Evolutionary conservation across 768 basidiomycete genomes (phyloP), one percentile per base, ranked within the genome.

Genomic region (Boletus rubroflammeus): DNA sequence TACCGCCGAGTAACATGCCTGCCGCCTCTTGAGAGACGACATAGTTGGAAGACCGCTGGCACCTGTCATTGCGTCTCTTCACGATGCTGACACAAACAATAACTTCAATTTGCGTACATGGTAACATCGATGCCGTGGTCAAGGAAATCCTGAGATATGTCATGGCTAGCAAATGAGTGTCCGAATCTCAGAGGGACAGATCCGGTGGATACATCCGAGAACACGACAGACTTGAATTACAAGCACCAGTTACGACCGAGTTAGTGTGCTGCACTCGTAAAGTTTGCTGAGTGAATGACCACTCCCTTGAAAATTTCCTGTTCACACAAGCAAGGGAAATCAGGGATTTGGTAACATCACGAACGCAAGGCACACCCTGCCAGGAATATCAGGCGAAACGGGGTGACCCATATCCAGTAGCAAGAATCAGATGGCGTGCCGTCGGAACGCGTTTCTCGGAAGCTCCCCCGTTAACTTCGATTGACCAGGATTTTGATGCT

Each of bases 171-270:
- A 6, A 38, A 38, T 19, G 13, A 17, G n/a, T n/a, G 5, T 15
- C n/a, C 19, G 23, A 25, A 25, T 38, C 40, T 23, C 39, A 21
- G 29, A 38, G 29, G 23, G 15, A 8, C 15, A 6, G 46, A 53
- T 45, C 17, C 26, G 4, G 15, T 36, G 21, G 56, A 54, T 13
- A 23, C 45, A 23, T 29, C 19, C 5, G 28, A 44, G 26, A 36
- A 26, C 3, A 19, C 6, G 11, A 40, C 42, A 15, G 52, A 76
- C 77, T 80, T 19, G 81, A 80, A 49, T 80, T 81, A 48, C 80
- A 80, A 6, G 82, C 77, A 1, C 83, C 84, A 11, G 86, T 72
- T 10, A 86, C 75, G 8, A 85, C 74, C 83, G 3, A 62, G 56
- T 58, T 78, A 75, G 23, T 76, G 76, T 2, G 67, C 49, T 1